Evolutionary conservation across 1,139 yeast species (phyloP).

Genomic region (Yamadazyma taylorii): DNA sequence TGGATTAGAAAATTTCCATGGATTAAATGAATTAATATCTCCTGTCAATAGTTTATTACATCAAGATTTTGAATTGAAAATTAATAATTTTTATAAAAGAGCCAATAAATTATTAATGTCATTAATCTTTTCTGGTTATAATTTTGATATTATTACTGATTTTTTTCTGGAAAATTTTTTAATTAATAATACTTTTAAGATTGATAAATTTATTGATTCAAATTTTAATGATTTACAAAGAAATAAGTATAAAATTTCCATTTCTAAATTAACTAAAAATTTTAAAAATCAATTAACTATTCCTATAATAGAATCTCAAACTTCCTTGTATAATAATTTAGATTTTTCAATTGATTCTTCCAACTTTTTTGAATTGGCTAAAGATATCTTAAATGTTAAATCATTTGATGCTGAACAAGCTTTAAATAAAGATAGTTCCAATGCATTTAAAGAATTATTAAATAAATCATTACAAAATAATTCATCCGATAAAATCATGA

Average conservation of each 20-base stretch:
- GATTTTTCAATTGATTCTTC: slow-evolving; percentile 33
- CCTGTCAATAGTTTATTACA: slow-evolving; percentile 51
- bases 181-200: slow-evolving; percentile 44
- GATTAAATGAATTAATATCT: slow-evolving; percentile 26
- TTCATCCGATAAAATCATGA: slow-evolving; percentile 12
- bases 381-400: slow-evolving; percentile 61
- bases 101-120: slow-evolving; percentile 67
- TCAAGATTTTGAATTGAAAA: slow-evolving; percentile 54
- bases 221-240: slow-evolving; percentile 36
- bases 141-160: slow-evolving; percentile 47
- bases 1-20: slow-evolving; percentile 38
- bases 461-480: slow-evolving; percentile 32
- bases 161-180: slow-evolving; percentile 57
- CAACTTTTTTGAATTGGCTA: slow-evolving; percentile 58
- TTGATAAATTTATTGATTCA: slow-evolving; percentile 43
- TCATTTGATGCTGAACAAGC: slow-evolving; percentile 63
- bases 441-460: slow-evolving; percentile 35
- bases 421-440: slow-evolving; percentile 35
- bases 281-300: slow-evolving; percentile 19
- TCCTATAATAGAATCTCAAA: slow-evolving; percentile 11
- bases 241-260: slow-evolving; percentile 32
- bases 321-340: slow-evolving; percentile 22
- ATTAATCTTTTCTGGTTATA: slow-evolving; percentile 61
- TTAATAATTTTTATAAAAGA: slow-evolving; percentile 62
- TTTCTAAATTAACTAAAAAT: slow-evolving; percentile 24